phyloP scores from a whole-genome alignment of 352 stramenopile genomes.

The Pythium vanterpoolii region DNA sequence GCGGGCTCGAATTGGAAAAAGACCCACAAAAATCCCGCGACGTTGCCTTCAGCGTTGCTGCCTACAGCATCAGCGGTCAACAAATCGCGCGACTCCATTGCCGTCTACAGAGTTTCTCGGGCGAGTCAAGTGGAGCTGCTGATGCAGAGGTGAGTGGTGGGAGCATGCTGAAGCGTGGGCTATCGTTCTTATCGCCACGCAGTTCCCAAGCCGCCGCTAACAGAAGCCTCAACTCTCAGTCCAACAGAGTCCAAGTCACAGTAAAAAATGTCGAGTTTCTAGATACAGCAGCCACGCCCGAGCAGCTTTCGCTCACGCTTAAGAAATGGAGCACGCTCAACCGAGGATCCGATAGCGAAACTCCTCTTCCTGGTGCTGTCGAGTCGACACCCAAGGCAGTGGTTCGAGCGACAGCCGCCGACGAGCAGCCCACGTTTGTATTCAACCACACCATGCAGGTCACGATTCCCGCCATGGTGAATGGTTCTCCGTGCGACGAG shows the following conservation, averaged over 20 bases:
- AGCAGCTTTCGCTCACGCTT: constrained; percentile 34
- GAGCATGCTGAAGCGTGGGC: constrained; percentile 9
- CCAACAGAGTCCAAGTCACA: constrained; percentile 13
- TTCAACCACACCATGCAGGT: constrained; percentile 16
- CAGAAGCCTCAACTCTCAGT: constrained; percentile 1
- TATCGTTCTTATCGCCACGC: constrained; percentile 18
- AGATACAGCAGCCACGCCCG: not conserved
- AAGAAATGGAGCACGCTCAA: constrained; percentile 28
- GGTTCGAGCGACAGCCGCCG: not conserved
- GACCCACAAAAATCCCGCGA: not conserved
- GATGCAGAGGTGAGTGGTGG: constrained; percentile 11
- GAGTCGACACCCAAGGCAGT: constrained; percentile 27
- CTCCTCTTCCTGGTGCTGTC: not conserved
- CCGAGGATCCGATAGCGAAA: not conserved
- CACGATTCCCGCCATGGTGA: not conserved
- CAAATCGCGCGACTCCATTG: constrained; percentile 29
- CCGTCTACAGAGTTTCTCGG: not conserved
- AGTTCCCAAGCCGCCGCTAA: constrained; percentile 4
- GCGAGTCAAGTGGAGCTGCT: not conserved
- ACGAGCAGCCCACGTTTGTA: not conserved
- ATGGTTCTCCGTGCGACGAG: constrained; percentile 20
- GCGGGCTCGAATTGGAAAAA: constrained; percentile 3
- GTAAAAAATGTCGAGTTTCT: constrained; percentile 28
- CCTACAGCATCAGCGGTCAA: constrained; percentile 16
- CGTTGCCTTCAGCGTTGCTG: constrained; percentile 11